phyloP scores from a whole-genome alignment of 2,329 filamentous ascomycete species.

The Teratosphaeriaceae sp. region DNA sequence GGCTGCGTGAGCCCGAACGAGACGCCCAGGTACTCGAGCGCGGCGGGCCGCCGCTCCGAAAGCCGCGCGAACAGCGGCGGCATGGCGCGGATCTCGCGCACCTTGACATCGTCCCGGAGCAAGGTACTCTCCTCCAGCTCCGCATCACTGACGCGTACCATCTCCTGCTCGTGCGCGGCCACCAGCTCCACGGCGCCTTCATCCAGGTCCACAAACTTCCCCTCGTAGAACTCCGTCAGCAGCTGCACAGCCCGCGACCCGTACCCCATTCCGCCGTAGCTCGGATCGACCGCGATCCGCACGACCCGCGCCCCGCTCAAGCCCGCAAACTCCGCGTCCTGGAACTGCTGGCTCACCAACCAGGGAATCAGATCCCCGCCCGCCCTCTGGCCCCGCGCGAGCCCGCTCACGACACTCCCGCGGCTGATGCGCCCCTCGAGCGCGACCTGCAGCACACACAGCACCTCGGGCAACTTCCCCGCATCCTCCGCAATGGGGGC shows the following conservation, averaged over 20 bases:
- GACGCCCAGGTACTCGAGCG: constrained; percentile 88
- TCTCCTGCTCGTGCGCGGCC: constrained; percentile 43
- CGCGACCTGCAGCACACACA: constrained; percentile 91
- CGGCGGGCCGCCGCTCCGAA: constrained; percentile 70
- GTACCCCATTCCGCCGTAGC: constrained; percentile 89
- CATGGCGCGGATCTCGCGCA: constrained; percentile 85
- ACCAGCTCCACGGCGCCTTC: constrained; percentile 56
- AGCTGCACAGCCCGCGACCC: constrained; percentile 83
- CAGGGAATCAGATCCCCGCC: constrained; percentile 93
- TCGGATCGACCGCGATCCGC: constrained; percentile 91
- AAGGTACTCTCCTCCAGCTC: constrained; percentile 72
- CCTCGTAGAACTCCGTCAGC: constrained; percentile 87
- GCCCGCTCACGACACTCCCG: constrained; percentile 81
- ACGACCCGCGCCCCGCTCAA: constrained; percentile 89
- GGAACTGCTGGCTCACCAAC: constrained; percentile 96
- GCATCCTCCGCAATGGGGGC: constrained; percentile 73
- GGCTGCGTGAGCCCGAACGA: constrained; percentile 84
- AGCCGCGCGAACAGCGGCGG: constrained; percentile 88
- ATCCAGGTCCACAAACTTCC: constrained; percentile 77
- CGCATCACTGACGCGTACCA: constrained; percentile 72
- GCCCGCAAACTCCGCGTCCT: constrained; percentile 92
- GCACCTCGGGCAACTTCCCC: constrained; percentile 77
- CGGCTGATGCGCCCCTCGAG: constrained; percentile 92
- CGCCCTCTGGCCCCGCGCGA: constrained; percentile 82
- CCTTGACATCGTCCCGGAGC: constrained; percentile 78